Base-by-base conservation (phyloP, 176 grass and related monocot genomes). In the Bolboschoenus planiculmis region DNA sequence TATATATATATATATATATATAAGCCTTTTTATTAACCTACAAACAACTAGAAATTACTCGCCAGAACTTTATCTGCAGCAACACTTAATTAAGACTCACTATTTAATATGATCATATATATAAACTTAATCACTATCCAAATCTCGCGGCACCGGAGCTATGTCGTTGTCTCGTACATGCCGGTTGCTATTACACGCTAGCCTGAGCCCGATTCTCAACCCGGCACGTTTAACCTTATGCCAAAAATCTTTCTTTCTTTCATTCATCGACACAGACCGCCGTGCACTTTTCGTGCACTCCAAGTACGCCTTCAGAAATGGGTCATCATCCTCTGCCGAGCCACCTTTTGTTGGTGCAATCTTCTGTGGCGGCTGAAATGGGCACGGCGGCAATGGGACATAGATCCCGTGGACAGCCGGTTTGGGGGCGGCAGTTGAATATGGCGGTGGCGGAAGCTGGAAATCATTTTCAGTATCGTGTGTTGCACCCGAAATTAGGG, bases 251-350 rank as follows among this genome's bases (percentile, higher is more conserved):
- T 53, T 77, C 53, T 48, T 78, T 57, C 61, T 18, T 10, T 27
- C 18, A 14, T 21, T 20, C 30, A 37, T 6, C 1, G n/a, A 7
- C 10, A 30, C 26, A 35, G 40, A 14, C 39, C 43, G 56, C 15
- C 60, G 24, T 18, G 1, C 70, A 14, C 86, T 83, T 40, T 87
- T 87, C 0, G 88, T 90, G 88, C 88, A 90, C 74, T 86, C 84
- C 73, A 90, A 15, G 62, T 84, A 86, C 3, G 88, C 88, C 14
- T 77, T 85, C 14, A 90, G 74, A 78, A 90, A 90, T 10, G 88
- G 88, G 54, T 90, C 88, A 15, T 90, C 84, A 24, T 56, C 36
- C 20, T 71, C 34, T 64, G 7, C 58, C 0, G 1, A 47, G 4
- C 84, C 87, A 37, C 77, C 82, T 76, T 68, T 86, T 16, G 48